Evolutionary conservation across 1,284 basidiomycete genomes (phyloP).

Genomic region (Puccinia polysora): DNA sequence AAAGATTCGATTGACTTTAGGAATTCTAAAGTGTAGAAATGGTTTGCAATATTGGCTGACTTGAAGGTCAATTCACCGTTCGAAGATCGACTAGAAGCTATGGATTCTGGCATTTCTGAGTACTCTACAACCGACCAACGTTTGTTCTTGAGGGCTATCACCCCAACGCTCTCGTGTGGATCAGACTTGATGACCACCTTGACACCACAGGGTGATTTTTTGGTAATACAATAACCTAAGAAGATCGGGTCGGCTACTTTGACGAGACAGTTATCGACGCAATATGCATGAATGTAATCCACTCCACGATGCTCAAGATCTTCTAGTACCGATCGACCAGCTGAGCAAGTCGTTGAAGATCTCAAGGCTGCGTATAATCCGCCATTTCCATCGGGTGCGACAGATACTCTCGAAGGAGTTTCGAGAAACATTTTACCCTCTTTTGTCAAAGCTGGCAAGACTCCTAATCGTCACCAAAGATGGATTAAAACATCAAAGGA

Average conservation of each 20-base stretch:
- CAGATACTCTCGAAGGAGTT: conserved; percentile 69
- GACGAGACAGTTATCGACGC: conserved; percentile 99
- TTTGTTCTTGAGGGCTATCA: conserved; percentile 75
- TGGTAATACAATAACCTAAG: conserved; percentile 83
- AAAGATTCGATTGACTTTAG: conserved; percentile 74
- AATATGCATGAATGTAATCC: conserved; percentile 87
- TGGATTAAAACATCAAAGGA: background rate
- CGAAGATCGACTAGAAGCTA: conserved; percentile 68
- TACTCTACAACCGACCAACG: conserved; percentile 94
- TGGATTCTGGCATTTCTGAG: conserved; percentile 84
- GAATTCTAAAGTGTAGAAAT: conserved; percentile 91
- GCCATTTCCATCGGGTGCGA: conserved; percentile 96
- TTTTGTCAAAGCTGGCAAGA: conserved; percentile 86
- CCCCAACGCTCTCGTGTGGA: conserved; percentile 88
- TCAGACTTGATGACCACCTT: conserved; percentile 90
- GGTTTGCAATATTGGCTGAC: conserved; percentile 96
- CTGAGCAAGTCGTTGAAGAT: conserved; percentile 63
- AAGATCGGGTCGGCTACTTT: conserved; percentile 95
- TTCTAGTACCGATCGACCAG: conserved; percentile 70
- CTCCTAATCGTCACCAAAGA: conserved; percentile 61
- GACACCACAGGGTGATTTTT: conserved; percentile 80
- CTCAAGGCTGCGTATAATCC: conserved; percentile 92
- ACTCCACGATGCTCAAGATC: conserved; percentile 74
- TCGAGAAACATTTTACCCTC: conserved; percentile 92
- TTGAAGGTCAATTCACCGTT: conserved; percentile 78